Conservation (phyloP, 805 yeast species). For the Komagataella mondaviorum region DNA sequence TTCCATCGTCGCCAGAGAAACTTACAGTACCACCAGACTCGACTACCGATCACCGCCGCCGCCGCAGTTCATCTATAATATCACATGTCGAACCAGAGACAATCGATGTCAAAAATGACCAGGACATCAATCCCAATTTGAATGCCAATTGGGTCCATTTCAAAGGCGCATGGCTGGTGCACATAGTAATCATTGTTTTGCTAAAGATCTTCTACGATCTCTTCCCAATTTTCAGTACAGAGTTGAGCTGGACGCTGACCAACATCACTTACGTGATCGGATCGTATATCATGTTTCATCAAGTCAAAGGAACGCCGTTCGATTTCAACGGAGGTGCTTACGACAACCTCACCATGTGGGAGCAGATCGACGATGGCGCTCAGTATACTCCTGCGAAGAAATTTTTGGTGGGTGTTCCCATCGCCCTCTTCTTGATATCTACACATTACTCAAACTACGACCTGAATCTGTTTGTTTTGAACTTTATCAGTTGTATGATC, state of each 20-base stretch:
- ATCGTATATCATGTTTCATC: slow-evolving; percentile 90
- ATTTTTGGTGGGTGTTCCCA: slow-evolving; percentile 86
- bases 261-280: slow-evolving; percentile 85
- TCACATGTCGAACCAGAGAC: slow-evolving; percentile 92
- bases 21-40: slow-evolving; percentile 20
- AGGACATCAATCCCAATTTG: slow-evolving; percentile 74
- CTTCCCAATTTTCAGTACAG: slow-evolving; percentile 67
- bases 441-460: slow-evolving; percentile 89
- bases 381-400: slow-evolving; percentile 95
- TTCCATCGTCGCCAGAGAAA: slow-evolving; percentile 20
- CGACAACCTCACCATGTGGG: slow-evolving; percentile 97
- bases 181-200: slow-evolving; percentile 66
- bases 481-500: slow-evolving; percentile 68
- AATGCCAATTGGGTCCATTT: slow-evolving; percentile 95
- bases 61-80: slow-evolving; percentile 81
- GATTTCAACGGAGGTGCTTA: slow-evolving; percentile 95
- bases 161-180: slow-evolving; percentile 95
- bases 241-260: slow-evolving; percentile 89
- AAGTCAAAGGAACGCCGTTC: slow-evolving; percentile 93
- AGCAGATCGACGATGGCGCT: slow-evolving; percentile 81
- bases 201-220: slow-evolving; percentile 68
- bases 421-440: slow-evolving; percentile 68
- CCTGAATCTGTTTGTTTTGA: slow-evolving; percentile 61
- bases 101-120: slow-evolving; percentile 85
- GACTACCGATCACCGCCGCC: slow-evolving; percentile 22